Evolutionary conservation across 129 eudicot genomes (phyloP), one percentile per base, ranked within the genome.

Genomic region (Flaveria bidentis): DNA sequence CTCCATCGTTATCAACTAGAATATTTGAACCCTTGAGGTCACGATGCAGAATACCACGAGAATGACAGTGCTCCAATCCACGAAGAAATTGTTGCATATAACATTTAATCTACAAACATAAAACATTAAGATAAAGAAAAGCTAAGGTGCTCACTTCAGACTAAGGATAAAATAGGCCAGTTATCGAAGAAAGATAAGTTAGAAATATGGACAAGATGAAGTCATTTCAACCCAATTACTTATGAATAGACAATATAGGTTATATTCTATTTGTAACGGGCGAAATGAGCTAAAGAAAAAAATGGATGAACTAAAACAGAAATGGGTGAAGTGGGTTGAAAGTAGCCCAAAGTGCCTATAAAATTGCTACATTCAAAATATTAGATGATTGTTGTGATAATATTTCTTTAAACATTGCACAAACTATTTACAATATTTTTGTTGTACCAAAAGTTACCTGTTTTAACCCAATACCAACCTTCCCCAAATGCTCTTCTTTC

Each of bases 21-120:
- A 93, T 83, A 82, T 93, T 93, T 69, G 98, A 81, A 71, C 97
- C 96, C 92, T 93, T 93, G 33, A 93, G 84, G 80, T 93, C 98
- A 26, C 98, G 96, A 73, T 93, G 98, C 28, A 93, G 90, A 61
- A 93, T 46, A 23, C 96, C 97, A 47, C 90, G 96, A 65, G 81
- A 73, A 76, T 93, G 98, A 61, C 98, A 93, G 71, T 93, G 97
- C 81, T 90, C 96, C 50, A 93, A 84, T 74, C 98, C 98, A 55
- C 62, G 71, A 70, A 93, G 82, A 77, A 93, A 64, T 83, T 93
- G 98, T 69, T 90, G 85, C 90, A 88, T 86, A 58, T 87, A 93
- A 81, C 98, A 93, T 84, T 93, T 93, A 41, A 93, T 85, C 98
- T 93, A 84, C 81, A 80, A 67, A 45, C 14, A 14, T 51, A 82